Percentiles rank a stretch among this genome's conserved stretches.
Conservation (phyloP, 1,284 basidiomycete genomes). For the Trametes hirsuta region DNA sequence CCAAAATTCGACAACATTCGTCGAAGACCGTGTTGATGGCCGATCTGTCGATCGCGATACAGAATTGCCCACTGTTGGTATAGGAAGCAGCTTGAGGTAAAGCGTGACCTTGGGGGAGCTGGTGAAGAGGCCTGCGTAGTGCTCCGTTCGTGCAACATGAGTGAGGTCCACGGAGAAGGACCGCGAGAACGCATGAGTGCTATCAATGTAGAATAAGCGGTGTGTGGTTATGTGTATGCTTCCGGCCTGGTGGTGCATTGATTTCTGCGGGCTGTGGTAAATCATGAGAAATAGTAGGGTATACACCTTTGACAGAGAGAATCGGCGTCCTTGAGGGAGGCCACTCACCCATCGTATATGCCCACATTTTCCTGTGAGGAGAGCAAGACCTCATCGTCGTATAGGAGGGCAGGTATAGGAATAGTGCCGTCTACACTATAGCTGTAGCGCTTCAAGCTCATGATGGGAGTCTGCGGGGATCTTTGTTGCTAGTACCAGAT, state of each 20-base stretch:
- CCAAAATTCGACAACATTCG: conserved; percentile 61
- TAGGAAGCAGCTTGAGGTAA: conserved; percentile 48
- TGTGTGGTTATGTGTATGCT: conserved; percentile 82
- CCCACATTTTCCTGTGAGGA: conserved; percentile 80
- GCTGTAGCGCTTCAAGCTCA: conserved; percentile 52
- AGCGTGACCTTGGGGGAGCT: conserved; percentile 91
- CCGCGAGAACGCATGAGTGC: conserved; percentile 46
- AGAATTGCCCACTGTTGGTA: neutral
- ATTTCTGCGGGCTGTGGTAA: conserved; percentile 74
- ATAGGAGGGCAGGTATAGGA: conserved; percentile 72
- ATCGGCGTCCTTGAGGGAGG: neutral
- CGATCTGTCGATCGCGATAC: neutral
- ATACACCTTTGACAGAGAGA: neutral
- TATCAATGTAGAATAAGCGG: conserved; percentile 82
- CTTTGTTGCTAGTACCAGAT: no score
- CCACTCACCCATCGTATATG: conserved; percentile 85
- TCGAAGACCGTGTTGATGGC: conserved; percentile 18
- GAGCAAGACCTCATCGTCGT: conserved; percentile 77
- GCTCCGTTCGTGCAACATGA: conserved; percentile 78
- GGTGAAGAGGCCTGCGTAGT: conserved; percentile 91
- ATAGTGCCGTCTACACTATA: conserved; percentile 70
- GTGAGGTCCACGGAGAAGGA: conserved; percentile 72
- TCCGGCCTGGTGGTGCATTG: conserved; percentile 72
- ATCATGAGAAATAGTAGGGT: neutral
- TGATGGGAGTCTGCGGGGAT: neutral